Conservation (phyloP, 352 stramenopile species). For the Elongisporangium prolatum region DNA sequence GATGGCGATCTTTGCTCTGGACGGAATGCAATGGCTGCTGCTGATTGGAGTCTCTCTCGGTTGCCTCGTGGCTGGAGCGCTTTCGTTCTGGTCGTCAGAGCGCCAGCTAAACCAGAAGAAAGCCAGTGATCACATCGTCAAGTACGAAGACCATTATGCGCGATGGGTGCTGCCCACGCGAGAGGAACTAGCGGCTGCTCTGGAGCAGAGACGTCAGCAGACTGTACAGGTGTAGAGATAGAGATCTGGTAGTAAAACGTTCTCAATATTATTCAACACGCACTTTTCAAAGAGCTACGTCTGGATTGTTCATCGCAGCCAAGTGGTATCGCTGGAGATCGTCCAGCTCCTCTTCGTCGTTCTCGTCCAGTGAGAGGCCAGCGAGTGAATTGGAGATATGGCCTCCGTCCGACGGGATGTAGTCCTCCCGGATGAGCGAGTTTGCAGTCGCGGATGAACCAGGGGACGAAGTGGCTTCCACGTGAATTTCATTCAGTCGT, state of each 20-base stretch:
- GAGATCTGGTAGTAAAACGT: background rate
- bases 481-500: constrained; percentile 64
- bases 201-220: constrained; percentile 18
- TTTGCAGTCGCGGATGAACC: constrained; percentile 33
- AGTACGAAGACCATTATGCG: constrained; percentile 50
- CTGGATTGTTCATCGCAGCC: background rate
- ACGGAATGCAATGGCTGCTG: constrained; percentile 26
- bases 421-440: constrained; percentile 66
- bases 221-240: background rate
- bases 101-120: constrained; percentile 35
- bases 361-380: constrained; percentile 42
- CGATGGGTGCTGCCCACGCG: constrained; percentile 63
- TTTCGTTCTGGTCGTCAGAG: constrained; percentile 41
- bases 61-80: constrained; percentile 31
- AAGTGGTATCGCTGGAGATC: background rate
- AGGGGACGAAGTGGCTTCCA: constrained; percentile 38
- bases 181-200: constrained; percentile 48
- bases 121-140: constrained; percentile 7
- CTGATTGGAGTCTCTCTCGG: constrained; percentile 34
- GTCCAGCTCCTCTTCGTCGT: constrained; percentile 23
- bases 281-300: background rate
- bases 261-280: background rate
- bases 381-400: constrained; percentile 44
- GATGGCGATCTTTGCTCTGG: constrained; percentile 33
- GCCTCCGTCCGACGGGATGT: constrained; percentile 53